phyloP scores from a whole-genome alignment of 2,329 filamentous ascomycete genomes.

The Alternaria gansuensis region DNA sequence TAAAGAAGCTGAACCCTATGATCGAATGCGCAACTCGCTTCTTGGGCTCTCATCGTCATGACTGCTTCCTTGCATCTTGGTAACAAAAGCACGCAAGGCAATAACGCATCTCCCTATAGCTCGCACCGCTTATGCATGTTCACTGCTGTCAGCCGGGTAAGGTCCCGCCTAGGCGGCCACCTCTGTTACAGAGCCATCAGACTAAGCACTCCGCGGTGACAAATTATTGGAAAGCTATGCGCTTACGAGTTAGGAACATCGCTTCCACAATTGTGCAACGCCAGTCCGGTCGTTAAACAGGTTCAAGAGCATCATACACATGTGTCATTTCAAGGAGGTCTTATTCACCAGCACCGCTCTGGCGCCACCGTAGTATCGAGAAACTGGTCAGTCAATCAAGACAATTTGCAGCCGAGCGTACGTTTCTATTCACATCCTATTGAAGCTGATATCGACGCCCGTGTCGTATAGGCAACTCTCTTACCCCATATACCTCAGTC shows the following conservation, averaged over 20 bases:
- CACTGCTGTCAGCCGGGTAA: background rate
- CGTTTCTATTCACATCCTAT: background rate
- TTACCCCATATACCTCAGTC: background rate
- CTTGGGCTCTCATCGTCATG: background rate
- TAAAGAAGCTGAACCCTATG: background rate
- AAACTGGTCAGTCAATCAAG: background rate
- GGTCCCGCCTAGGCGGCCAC: constrained; percentile 8
- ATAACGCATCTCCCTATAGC: background rate
- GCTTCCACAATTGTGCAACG: constrained; percentile 1
- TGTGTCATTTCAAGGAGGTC: background rate
- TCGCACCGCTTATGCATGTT: constrained; percentile 4
- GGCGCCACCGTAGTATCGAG: background rate
- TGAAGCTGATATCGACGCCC: background rate
- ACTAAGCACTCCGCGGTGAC: constrained; percentile 10
- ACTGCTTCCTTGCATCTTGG: background rate
- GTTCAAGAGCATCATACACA: background rate
- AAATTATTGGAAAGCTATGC: constrained; percentile 8
- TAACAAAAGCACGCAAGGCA: constrained; percentile 8
- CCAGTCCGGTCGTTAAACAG: background rate
- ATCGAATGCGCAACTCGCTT: background rate
- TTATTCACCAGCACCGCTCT: background rate
- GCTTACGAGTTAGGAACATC: background rate
- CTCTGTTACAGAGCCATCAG: background rate
- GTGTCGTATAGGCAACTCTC: background rate
- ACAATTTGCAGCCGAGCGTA: background rate